These are phyloP conservation scores for Podila verticillata DNA, from an alignment of 192 early-diverging fungal species.

Conservation along the genomic window DNA sequence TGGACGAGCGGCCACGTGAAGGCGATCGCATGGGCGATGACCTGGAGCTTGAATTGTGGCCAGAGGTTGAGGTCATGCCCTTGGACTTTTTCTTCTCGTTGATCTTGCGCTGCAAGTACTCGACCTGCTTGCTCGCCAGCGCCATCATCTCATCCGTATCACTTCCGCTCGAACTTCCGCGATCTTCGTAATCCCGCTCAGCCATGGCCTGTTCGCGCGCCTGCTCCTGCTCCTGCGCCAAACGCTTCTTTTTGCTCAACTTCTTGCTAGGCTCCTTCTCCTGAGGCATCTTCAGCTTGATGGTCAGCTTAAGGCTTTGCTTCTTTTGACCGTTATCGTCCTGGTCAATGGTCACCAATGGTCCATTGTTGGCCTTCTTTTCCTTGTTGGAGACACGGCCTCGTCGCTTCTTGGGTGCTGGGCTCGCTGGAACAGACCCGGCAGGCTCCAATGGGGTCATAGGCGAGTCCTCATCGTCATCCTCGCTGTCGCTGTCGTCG, in stretches of 20 bases:
- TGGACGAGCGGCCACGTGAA: conserved; percentile 12
- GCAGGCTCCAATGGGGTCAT: background rate
- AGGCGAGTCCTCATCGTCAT: conserved; percentile 18
- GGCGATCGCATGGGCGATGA: conserved; percentile 2
- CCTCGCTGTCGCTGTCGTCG: conserved; percentile 18
- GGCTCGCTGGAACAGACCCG: conserved; percentile 21
- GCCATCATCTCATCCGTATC: conserved; percentile 54
- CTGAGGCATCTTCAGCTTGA: conserved; percentile 44
- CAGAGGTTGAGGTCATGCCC: conserved; percentile 1
- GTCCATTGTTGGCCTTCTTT: background rate
- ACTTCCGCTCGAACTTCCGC: conserved; percentile 25
- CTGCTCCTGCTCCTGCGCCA: conserved; percentile 2
- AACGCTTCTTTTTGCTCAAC: conserved; percentile 6
- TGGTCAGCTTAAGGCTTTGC: conserved; percentile 33
- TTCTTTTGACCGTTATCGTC: conserved; percentile 16
- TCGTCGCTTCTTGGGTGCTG: conserved; percentile 43
- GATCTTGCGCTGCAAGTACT: conserved; percentile 50
- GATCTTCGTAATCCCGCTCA: background rate
- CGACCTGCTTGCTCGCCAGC: conserved; percentile 41
- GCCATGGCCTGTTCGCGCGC: background rate
- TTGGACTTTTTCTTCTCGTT: conserved; percentile 40
- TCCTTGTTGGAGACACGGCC: conserved; percentile 27
- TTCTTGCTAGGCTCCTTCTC: conserved; percentile 3
- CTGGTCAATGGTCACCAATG: conserved; percentile 32
- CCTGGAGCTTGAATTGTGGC: background rate